phyloP scores from a whole-genome alignment of 768 basidiomycete species.

The Mycena maculata region DNA sequence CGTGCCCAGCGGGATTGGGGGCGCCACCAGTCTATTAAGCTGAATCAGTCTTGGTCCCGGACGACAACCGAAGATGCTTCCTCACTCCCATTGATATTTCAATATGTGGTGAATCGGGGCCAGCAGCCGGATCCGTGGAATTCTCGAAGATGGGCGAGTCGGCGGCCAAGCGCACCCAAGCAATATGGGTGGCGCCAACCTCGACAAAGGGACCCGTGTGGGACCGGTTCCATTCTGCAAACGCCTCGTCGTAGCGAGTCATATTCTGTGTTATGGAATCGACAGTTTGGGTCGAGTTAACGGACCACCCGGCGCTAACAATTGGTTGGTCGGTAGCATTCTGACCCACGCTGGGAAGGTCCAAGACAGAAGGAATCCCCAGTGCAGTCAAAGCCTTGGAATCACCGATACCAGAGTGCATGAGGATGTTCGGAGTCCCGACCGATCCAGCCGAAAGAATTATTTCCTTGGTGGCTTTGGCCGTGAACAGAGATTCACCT shows the following conservation, averaged over 20 bases:
- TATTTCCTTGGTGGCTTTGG: constrained; percentile 43
- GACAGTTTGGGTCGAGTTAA: constrained; percentile 32
- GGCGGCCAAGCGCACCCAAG: constrained; percentile 32
- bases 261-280: constrained; percentile 20
- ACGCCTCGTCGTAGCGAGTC: constrained; percentile 18
- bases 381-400: constrained; percentile 15
- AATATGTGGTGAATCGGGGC: constrained; percentile 36
- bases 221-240: constrained; percentile 37
- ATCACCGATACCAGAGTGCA: constrained; percentile 45
- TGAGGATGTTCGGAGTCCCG: constrained; percentile 42
- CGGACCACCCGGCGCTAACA: constrained; percentile 32
- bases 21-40: neutral
- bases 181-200: constrained; percentile 25
- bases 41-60: neutral
- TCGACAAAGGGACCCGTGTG: constrained; percentile 39
- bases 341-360: constrained; percentile 41
- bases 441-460: constrained; percentile 48
- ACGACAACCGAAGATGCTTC: neutral
- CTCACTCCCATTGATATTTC: constrained; percentile 27
- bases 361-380: constrained; percentile 29
- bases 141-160: constrained; percentile 12
- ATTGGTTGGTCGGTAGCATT: constrained; percentile 40
- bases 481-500: neutral
- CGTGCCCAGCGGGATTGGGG: neutral
- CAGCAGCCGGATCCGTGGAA: constrained; percentile 37